phyloP scores from a whole-genome alignment of 495 filamentous ascomycete genomes.

The Poronia punctata region DNA sequence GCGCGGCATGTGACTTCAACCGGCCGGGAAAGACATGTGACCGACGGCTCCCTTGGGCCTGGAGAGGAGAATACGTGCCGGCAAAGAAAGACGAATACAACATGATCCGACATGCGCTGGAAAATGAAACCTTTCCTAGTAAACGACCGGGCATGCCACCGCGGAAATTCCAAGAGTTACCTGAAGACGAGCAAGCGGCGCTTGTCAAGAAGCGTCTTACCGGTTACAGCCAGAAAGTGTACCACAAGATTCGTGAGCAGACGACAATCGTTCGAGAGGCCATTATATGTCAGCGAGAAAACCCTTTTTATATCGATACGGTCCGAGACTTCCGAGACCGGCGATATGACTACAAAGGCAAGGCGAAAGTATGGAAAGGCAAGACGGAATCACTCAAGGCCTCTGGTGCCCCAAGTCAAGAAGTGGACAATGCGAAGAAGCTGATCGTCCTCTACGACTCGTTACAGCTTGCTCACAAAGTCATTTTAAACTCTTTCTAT shows the following conservation, averaged over 20 bases:
- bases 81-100: conserved; percentile 97
- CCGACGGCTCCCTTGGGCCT: conserved; percentile 90
- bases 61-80: conserved; percentile 95
- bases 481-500: conserved; percentile 99
- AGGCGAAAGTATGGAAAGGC: conserved; percentile 97
- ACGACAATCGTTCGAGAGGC: conserved; percentile 91
- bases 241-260: conserved; percentile 96
- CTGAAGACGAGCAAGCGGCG: conserved; percentile 72
- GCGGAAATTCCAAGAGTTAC: conserved; percentile 74
- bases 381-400: conserved; percentile 83
- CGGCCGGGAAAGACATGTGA: conserved; percentile 96
- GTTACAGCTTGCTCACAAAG: conserved; percentile 93
- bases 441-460: conserved; percentile 98
- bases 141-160: conserved; percentile 60
- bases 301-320: conserved; percentile 97
- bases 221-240: conserved; percentile 96
- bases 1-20: conserved; percentile 98
- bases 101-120: conserved; percentile 91
- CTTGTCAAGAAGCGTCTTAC: conserved; percentile 82
- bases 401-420: conserved; percentile 63
- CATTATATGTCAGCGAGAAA: conserved; percentile 97
- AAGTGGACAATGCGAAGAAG: conserved; percentile 94
- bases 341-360: conserved; percentile 94
- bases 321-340: conserved; percentile 93
- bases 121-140: conserved; percentile 85